Base-by-base conservation (phyloP, 345 rosid genomes). In the Adansonia digitata region DNA sequence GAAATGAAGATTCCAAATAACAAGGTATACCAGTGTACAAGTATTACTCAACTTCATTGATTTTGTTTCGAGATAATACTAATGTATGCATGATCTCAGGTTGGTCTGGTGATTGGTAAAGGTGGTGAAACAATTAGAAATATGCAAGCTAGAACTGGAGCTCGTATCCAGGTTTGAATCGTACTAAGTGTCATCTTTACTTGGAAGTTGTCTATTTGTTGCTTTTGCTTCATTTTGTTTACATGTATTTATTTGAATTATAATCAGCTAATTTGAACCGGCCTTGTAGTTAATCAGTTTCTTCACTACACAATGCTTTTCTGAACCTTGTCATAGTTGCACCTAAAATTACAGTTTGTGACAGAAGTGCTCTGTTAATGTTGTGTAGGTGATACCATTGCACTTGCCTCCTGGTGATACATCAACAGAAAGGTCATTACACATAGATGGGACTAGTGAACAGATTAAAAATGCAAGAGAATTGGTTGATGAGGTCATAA, bases 101-200 rank as follows among this genome's bases (percentile, higher is more conserved):
- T 96, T 84, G 99, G 99, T 78, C 79, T 96, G 82, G 98, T 96
- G 39, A 96, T 96, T 83, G 99, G 99, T 72, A 96, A 96, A 91
- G 98, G 99, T 71, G 99, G 99, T 29, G 99, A 96, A 61, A 88
- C 97, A 20, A 96, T 96, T 72, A 96, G 93, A 91, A 90, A 84
- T 76, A 92, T 96, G 97, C 99, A 96, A 89, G 89, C 91, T 42
- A 85, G 88, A 71, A 83, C 91, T 77, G 97, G 97, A 69, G 99
- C 99, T 79, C 92, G 98, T 18, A 88, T 96, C 77, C 99, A 96
- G 99, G 99, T 96, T 71, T 71, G 73, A 60, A 7, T 59, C 56
- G 4, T 57, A n/a, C 11, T 27, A 2, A 59, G 55, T 34, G 26
- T 45, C 67, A 42, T 43, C 3, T 4, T 10, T 43, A 57, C 24